Percentiles rank a stretch among this genome's conserved stretches.
Conservation (phyloP, 2,329 filamentous ascomycete genomes). For the Trichoderma sp. region DNA sequence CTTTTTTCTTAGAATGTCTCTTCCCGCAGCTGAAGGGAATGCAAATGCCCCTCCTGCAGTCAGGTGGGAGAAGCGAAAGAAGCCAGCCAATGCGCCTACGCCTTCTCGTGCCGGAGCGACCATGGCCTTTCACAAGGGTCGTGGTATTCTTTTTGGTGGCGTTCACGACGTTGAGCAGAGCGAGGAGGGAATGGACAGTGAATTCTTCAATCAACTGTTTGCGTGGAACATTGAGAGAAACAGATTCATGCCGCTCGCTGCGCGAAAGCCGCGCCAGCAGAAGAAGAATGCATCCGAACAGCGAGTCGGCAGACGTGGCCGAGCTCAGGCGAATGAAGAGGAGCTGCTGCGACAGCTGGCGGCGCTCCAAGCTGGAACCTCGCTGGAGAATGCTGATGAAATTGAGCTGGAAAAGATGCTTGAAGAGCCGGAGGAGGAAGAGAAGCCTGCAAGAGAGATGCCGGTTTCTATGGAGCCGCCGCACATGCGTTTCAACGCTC, state of each 20-base stretch:
- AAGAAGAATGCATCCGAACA: constrained; percentile 58
- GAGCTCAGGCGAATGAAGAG: constrained; percentile 87
- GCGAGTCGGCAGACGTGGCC: constrained; percentile 62
- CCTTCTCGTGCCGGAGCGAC: constrained; percentile 85
- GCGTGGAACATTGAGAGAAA: constrained; percentile 97
- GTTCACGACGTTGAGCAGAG: constrained; percentile 91
- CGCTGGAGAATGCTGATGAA: constrained; percentile 55
- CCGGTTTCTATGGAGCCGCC: constrained; percentile 78
- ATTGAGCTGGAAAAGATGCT: constrained; percentile 55
- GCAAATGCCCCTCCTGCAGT: constrained; percentile 68
- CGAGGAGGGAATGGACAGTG: constrained; percentile 93
- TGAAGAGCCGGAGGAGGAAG: constrained; percentile 56
- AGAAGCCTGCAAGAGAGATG: constrained; percentile 62
- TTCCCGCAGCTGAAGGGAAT: constrained; percentile 67
- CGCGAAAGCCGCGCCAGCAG: constrained; percentile 72
- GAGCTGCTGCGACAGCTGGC: constrained; percentile 86
- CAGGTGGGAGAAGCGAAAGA: constrained; percentile 91
- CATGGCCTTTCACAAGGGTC: constrained; percentile 91
- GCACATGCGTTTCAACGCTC: constrained; percentile 87
- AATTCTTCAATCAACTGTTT: constrained; percentile 91
- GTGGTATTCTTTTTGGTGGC: constrained; percentile 90
- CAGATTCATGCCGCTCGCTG: constrained; percentile 80
- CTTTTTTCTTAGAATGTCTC: constrained; percentile 83
- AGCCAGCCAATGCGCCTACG: constrained; percentile 83
- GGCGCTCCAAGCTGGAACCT: constrained; percentile 74